A percentile compares a stretch with the other conserved stretches of the same genome.
Conservation (phyloP, 345 rosid genomes). For the Citrus medica region DNA sequence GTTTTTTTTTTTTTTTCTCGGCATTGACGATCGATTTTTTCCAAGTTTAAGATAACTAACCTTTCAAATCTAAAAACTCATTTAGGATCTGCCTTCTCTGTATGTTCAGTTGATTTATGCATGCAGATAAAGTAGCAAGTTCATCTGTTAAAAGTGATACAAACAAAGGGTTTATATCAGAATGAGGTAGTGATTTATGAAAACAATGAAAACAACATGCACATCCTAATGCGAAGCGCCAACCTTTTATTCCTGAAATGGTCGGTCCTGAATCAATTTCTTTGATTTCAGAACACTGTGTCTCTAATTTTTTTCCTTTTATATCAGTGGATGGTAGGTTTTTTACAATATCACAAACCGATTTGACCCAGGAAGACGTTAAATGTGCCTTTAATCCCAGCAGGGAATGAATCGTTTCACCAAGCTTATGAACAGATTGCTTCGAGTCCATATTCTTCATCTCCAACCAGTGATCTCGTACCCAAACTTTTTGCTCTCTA, state of each 20-base stretch:
- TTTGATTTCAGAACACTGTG: background rate
- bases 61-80: slow-evolving; percentile 76
- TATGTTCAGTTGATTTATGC: slow-evolving; percentile 43
- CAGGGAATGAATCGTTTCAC: slow-evolving; percentile 59
- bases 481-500: background rate
- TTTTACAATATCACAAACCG: slow-evolving; percentile 52
- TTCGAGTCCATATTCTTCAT: slow-evolving; percentile 21
- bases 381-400: slow-evolving; percentile 58
- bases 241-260: slow-evolving; percentile 42
- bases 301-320: background rate
- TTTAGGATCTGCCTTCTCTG: slow-evolving; percentile 63
- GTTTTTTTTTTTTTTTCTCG: background rate
- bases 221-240: background rate
- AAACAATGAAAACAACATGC: background rate
- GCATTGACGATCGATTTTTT: background rate
- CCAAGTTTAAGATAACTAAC: slow-evolving; percentile 26
- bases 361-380: slow-evolving; percentile 57
- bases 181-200: background rate
- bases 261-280: slow-evolving; percentile 26
- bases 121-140: slow-evolving; percentile 35
- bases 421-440: slow-evolving; percentile 37
- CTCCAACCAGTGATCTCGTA: background rate
- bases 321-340: slow-evolving; percentile 17
- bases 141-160: slow-evolving; percentile 41
- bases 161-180: background rate